A percentile compares a stretch with the other conserved stretches of the same genome.
Conservation (phyloP, 441 rosid genomes). For the Geranium incanum region DNA sequence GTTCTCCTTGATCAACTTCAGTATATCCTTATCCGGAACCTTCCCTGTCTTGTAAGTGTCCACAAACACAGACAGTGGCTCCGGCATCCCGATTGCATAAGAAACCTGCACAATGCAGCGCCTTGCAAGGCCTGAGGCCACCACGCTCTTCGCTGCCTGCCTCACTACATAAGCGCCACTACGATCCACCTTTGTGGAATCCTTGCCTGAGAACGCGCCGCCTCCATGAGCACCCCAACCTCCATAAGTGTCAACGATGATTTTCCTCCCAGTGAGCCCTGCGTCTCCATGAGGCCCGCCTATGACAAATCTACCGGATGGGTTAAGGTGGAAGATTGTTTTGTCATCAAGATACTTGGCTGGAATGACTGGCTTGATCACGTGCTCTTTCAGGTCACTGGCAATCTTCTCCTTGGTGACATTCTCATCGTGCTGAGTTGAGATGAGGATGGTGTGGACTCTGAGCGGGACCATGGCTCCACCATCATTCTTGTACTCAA, state of each 20-base stretch:
- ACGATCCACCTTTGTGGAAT: constrained; percentile 13
- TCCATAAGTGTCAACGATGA: constrained; percentile 10
- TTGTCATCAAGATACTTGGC: constrained; percentile 9
- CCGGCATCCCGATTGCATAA: constrained; percentile 11
- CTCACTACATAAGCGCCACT: constrained; percentile 13
- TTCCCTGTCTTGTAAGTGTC: constrained; percentile 16
- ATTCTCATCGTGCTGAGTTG: constrained; percentile 13
- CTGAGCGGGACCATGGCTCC: constrained; percentile 16
- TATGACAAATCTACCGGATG: constrained; percentile 7
- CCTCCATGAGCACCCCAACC: constrained; percentile 10
- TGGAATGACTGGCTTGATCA: constrained; percentile 7
- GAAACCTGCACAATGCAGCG: constrained; percentile 14
- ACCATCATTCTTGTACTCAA: constrained; percentile 13
- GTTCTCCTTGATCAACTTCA: constrained; percentile 11
- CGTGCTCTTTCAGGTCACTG: constrained; percentile 11
- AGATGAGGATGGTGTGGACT: constrained; percentile 14
- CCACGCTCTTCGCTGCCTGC: constrained; percentile 15
- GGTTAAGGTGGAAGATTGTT: constrained; percentile 14
- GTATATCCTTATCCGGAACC: constrained; percentile 12
- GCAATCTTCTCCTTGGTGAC: constrained; percentile 13
- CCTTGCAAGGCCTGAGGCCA: constrained; percentile 15
- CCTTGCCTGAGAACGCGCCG: constrained; percentile 4
- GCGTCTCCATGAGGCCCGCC: constrained; percentile 14
- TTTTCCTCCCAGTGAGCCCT: constrained; percentile 14
- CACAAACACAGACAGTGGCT: constrained; percentile 15